phyloP scores from a whole-genome alignment of 2,329 filamentous ascomycete genomes.

The Neophaeococcomyces mojaviensis region DNA sequence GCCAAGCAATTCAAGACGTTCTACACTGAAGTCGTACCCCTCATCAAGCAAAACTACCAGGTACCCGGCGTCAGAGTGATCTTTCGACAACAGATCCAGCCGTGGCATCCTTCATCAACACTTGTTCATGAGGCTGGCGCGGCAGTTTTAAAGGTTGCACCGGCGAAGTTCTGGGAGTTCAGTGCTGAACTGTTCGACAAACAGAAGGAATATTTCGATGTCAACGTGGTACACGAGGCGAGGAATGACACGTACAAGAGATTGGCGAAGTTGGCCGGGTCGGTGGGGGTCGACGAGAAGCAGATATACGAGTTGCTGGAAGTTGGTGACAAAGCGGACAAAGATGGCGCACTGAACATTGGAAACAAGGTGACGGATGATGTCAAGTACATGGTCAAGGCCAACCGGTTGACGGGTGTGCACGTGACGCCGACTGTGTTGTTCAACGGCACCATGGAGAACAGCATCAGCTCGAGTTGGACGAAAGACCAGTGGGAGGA shows the following conservation, averaged over 20 bases:
- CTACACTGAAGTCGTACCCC: slow-evolving; percentile 56
- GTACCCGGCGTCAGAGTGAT: slow-evolving; percentile 58
- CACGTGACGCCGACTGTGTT: slow-evolving; percentile 89
- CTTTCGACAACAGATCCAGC: slow-evolving; percentile 86
- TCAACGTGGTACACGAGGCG: slow-evolving; percentile 71
- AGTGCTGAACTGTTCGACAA: slow-evolving; percentile 59
- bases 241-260: slow-evolving; percentile 77
- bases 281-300: slow-evolving; percentile 59
- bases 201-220: slow-evolving; percentile 77
- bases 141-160: slow-evolving; percentile 65
- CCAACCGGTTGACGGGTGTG: slow-evolving; percentile 65
- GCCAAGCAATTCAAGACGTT: slow-evolving; percentile 72
- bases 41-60: slow-evolving; percentile 54
- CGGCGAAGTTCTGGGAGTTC: slow-evolving; percentile 73
- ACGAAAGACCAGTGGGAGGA: slow-evolving; percentile 74
- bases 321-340: slow-evolving; percentile 59
- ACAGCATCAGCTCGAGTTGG: slow-evolving; percentile 72
- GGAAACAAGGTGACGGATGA: slow-evolving; percentile 81
- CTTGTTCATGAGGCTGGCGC: slow-evolving; percentile 66
- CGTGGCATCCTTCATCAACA: slow-evolving; percentile 86
- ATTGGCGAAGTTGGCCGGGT: slow-evolving; percentile 64
- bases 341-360: slow-evolving; percentile 62
- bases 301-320: slow-evolving; percentile 61
- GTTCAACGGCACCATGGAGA: slow-evolving; percentile 73
- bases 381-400: slow-evolving; percentile 73